Base-by-base conservation (phyloP, 176 grass and related monocot genomes). In the Dactylis glomerata region DNA sequence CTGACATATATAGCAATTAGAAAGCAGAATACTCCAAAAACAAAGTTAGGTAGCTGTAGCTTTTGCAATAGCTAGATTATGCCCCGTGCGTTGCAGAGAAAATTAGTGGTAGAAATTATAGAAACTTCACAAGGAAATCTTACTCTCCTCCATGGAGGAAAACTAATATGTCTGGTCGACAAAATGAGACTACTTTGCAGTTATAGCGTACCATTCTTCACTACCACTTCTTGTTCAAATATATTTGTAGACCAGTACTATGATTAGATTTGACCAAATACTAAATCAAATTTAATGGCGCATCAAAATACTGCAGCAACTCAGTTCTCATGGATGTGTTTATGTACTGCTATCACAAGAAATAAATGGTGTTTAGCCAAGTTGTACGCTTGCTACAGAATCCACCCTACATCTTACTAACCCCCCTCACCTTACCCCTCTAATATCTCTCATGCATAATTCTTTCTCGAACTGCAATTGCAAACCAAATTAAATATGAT, bases 331-430 rank as follows among this genome's bases (percentile, higher is more conserved):
- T 36, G 28, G 14, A 45, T 56, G 33, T 54, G 20, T 64, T 49
- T 55, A 76, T 68, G 36, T 57, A 49, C 34, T 33, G 20, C 47
- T 41, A 30, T 61, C 16, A 77, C 49, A 36, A 37, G 75, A 88
- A 22, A 47, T n/a, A 45, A 12, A 79, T 76, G n/a, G 31, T 88
- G 24, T 69, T 77, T 68, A 77, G 8, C 32, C 27, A 54, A 79
- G 75, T 78, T 73, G 56, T 40, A 63, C 76, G 44, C 56, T 44
- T 45, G 58, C 72, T 83, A 63, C 32, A 31, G 64, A 75, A 75
- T 65, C 33, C 59, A 71, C 68, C 40, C 22, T 59, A 59, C 65
- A 6, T 83, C 26, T 22, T 59, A 41, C n/a, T 81, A 63, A 51
- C 51, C 40, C 28, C 2, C 4, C 37, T 75, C 50, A 28, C 16